Percentiles rank a stretch among this genome's conserved stretches.
These are phyloP conservation scores for Zygoascus biomembranicola DNA, from an alignment of 805 yeast genomes.

Conservation along the genomic window DNA sequence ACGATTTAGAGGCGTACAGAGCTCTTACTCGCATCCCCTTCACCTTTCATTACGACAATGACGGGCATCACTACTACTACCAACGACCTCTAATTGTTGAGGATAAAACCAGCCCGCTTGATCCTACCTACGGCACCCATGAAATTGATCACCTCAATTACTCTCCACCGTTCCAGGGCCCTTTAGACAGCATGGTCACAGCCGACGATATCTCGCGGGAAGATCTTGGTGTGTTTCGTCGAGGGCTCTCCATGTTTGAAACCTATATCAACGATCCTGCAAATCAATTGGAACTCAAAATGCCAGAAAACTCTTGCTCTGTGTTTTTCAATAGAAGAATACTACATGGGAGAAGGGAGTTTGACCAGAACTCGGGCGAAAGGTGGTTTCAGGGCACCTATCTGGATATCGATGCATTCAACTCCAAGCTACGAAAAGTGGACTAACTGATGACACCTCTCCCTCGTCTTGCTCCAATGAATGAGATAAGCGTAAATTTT, in stretches of 20 bases:
- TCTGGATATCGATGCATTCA: constrained; percentile 60
- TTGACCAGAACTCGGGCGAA: constrained; percentile 38
- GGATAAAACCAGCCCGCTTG: constrained; percentile 30
- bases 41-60: constrained; percentile 59
- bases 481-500: not conserved
- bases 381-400: constrained; percentile 76
- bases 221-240: constrained; percentile 43
- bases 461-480: too few relatives aligned
- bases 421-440: constrained; percentile 41
- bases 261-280: constrained; percentile 41
- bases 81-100: constrained; percentile 58
- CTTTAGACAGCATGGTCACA: constrained; percentile 39
- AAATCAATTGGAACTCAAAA: constrained; percentile 47
- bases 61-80: constrained; percentile 52
- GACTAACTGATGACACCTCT: not conserved
- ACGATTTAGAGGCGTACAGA: constrained; percentile 53
- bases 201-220: constrained; percentile 38
- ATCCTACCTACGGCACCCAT: constrained; percentile 23
- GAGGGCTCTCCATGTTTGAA: constrained; percentile 59
- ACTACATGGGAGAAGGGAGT: constrained; percentile 53
- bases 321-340: constrained; percentile 65
- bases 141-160: constrained; percentile 54
- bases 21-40: constrained; percentile 58
- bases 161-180: constrained; percentile 81
- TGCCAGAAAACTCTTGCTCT: constrained; percentile 54